Evolutionary conservation across 306 rosid species (phyloP).

Genomic region (Hylodesmum podocarpum): DNA sequence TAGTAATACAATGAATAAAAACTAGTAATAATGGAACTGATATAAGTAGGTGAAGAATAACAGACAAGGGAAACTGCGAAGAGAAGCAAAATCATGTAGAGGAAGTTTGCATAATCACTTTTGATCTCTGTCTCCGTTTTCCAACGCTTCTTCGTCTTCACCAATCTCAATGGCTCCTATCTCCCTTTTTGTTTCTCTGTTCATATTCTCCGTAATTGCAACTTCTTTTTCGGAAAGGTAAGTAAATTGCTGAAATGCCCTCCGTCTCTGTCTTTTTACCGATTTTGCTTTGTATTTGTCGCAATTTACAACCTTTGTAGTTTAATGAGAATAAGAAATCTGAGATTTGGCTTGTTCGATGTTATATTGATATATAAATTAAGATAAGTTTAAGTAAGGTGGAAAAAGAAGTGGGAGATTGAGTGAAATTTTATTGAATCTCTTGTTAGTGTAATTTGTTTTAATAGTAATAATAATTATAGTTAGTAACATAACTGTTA

Average conservation of each 20-base stretch:
- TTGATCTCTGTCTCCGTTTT: neutral
- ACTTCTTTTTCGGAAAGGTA: slow-evolving; percentile 47
- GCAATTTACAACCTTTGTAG: neutral
- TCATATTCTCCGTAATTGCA: neutral
- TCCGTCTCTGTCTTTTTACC: neutral
- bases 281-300: neutral
- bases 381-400: neutral
- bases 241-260: slow-evolving; percentile 34
- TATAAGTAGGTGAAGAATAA: neutral
- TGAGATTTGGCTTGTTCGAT: neutral
- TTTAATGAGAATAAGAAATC: neutral
- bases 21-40: neutral
- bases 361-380: neutral
- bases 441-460: neutral
- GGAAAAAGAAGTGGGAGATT: neutral
- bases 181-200: slow-evolving; percentile 9
- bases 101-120: neutral
- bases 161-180: slow-evolving; percentile 24
- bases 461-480: neutral
- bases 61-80: neutral
- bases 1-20: neutral
- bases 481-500: neutral
- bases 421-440: neutral
- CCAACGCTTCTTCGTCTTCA: neutral
- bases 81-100: slow-evolving; percentile 2